Base-by-base conservation (phyloP, 305 asterid species). In the Solanum chacoense region DNA sequence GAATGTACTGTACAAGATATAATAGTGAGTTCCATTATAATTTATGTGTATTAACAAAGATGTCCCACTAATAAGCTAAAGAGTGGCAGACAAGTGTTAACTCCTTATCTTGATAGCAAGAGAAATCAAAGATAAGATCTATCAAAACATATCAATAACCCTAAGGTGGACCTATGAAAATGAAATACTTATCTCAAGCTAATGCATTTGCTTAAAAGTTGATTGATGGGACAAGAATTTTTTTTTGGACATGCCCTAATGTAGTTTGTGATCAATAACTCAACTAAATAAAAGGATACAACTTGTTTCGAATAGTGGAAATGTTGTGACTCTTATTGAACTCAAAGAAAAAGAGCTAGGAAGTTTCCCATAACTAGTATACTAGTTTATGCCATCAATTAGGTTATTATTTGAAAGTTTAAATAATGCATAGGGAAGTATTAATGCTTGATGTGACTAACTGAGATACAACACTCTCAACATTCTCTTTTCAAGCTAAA, bases 121-220 rank as follows among this genome's bases (percentile, higher is more conserved):
- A 89, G 6, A 91, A 91, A 91, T 93, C 94, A 90, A 93, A 89
- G 96, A 94, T 94, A 94, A 94, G 98, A 93, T 95, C 89, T 86
- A 84, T 87, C 37, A 90, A 89, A 86, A 65, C 91, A 91, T 75
- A 87, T 73, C 89, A 88, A 77, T 78, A 89, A 86, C 88, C 45
- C 36, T 72, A 73, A 77, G 2, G 92, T 92, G 94, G 96, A 90
- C 94, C 94, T 89, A 22, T 65, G 40, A 88, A 74, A 69, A 20
- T 83, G 84, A 84, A 88, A 88, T 69, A 88, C 79, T 85, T 87
- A 91, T 90, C 77, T 78, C 88, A 34, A 85, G 80, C 94, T 92
- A 91, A 91, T 88, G 83, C 88, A 89, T 50, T 91, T 29, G 36
- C 87, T 89, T 90, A 83, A 89, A 73, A 69, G 75, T 12, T 69